Percentiles rank a stretch among this genome's conserved stretches.
Conservation (phyloP, 106 monocot genomes). For the Dendrobium officinale region DNA sequence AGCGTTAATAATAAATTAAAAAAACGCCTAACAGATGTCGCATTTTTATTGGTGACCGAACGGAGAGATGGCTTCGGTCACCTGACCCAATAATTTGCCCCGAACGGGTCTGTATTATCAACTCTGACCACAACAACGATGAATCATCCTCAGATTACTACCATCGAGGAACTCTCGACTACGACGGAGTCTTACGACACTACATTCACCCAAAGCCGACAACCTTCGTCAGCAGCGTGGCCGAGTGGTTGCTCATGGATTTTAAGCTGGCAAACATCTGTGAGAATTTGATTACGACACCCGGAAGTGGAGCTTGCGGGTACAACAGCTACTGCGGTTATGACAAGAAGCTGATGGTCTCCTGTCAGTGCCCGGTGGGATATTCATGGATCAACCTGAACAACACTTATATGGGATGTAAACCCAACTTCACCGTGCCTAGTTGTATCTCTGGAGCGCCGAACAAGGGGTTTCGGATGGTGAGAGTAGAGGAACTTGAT, state of each 20-base stretch:
- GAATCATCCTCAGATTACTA: not conserved
- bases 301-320: conserved; percentile 7
- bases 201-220: not conserved
- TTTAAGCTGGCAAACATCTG: not conserved
- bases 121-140: not conserved
- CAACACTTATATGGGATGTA: conserved; percentile 7
- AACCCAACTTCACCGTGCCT: conserved; percentile 6
- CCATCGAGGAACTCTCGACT: conserved; percentile 1
- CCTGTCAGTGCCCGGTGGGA: conserved; percentile 7
- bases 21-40: too few species aligned
- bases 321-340: conserved; percentile 11
- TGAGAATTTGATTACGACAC: not conserved
- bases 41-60: too few species aligned
- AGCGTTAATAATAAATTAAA: too few species aligned
- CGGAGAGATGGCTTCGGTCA: too few species aligned
- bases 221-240: not conserved
- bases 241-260: not conserved
- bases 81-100: too few species aligned
- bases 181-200: conserved; percentile 3
- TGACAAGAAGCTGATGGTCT: too few species aligned
- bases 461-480: not conserved
- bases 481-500: not conserved
- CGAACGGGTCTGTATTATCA: not conserved
- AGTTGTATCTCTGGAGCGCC: not conserved
- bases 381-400: conserved; percentile 6